A percentile compares a stretch with the other conserved stretches of the same genome.
Conservation (phyloP, 768 basidiomycete species). For the Amanita jacksonii region DNA sequence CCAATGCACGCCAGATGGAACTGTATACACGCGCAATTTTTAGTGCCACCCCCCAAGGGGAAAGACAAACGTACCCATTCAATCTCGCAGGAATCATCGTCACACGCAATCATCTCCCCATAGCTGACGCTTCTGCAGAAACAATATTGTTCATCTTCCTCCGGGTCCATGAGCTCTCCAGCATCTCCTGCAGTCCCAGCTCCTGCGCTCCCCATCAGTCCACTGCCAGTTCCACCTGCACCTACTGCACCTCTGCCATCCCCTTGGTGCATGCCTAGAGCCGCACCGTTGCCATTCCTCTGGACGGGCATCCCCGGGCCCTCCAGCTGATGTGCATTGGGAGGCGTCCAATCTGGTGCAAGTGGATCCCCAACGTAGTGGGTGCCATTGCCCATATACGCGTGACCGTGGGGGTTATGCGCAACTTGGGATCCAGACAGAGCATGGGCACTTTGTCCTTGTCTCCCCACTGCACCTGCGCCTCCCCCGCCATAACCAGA, state of each 20-base stretch:
- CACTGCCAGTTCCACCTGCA: not conserved
- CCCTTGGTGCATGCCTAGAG: not conserved
- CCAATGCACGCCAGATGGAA: slow-evolving; percentile 77
- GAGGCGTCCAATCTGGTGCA: slow-evolving; percentile 41
- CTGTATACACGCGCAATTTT: too few relatives aligned
- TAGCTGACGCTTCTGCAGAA: slow-evolving; percentile 78
- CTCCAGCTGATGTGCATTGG: slow-evolving; percentile 49
- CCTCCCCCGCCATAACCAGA: not conserved
- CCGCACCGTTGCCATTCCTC: slow-evolving; percentile 22
- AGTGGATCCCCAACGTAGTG: slow-evolving; percentile 1
- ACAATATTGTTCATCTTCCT: slow-evolving; percentile 69
- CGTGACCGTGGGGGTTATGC: not conserved
- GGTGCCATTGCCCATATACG: slow-evolving; percentile 17
- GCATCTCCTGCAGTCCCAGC: slow-evolving; percentile 14
- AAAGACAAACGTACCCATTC: slow-evolving; percentile 73
- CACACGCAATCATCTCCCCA: slow-evolving; percentile 94
- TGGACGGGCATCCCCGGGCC: slow-evolving; percentile 74
- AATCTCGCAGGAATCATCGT: slow-evolving; percentile 65
- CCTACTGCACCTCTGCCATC: slow-evolving; percentile 17
- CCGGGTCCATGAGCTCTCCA: slow-evolving; percentile 50
- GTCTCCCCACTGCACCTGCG: too few relatives aligned
- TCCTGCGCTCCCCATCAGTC: too few relatives aligned
- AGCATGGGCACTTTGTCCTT: too few relatives aligned
- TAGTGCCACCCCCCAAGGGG: slow-evolving; percentile 8
- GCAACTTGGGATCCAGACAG: too few relatives aligned